Evolutionary conservation across 148 eudicot species (phyloP), one percentile per base, ranked within the genome.

Genomic region (Mesembryanthemum crystallinum): DNA sequence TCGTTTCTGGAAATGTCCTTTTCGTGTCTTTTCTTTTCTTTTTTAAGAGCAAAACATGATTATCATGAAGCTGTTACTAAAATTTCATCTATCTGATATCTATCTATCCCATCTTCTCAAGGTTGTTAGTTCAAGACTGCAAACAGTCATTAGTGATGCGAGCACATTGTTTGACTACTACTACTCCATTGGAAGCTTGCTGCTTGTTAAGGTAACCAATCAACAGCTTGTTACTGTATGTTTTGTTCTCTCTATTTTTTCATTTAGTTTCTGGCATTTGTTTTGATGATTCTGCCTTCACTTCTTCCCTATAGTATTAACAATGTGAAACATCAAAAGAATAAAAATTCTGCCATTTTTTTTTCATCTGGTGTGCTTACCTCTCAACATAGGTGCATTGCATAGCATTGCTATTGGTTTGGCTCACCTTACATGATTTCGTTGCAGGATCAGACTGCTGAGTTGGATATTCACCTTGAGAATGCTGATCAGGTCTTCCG

Each of bases 171-270:
- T 86, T 51, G 96, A 92, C 58, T 89, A 82, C 82, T 91, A 92
- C 82, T 84, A 87, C 68, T 74, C 94, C 32, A 52, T 92, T 51
- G 99, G 94, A 86, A 80, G 96, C 79, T 85, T 95, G 87, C 64
- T 49, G 30, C 78, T 79, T 67, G 85, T 92, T 30, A 90, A 95
- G 99, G 99, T 92, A 88, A 81, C 14, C 45, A 29, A 14, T 76
- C 17, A 55, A 27, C 73, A 49, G 21, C 5, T 11, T 51, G 10
- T 47, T 52, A 23, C n/a, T 29, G 43, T 27, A n/a, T n/a, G 61
- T 6, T 7, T 18, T 57, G n/a, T 1, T 21, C 18, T 57, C 49
- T 57, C 10, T n/a, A 3, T 29, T 32, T 25, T 39, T 27, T 3
- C 11, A 67, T 24, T 21, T 39, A 49, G 24, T 55, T 64, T 29